These are phyloP conservation scores for Beauveria sp. DNA, from an alignment of 2,329 filamentous ascomycete genomes.

Conservation along the genomic window DNA sequence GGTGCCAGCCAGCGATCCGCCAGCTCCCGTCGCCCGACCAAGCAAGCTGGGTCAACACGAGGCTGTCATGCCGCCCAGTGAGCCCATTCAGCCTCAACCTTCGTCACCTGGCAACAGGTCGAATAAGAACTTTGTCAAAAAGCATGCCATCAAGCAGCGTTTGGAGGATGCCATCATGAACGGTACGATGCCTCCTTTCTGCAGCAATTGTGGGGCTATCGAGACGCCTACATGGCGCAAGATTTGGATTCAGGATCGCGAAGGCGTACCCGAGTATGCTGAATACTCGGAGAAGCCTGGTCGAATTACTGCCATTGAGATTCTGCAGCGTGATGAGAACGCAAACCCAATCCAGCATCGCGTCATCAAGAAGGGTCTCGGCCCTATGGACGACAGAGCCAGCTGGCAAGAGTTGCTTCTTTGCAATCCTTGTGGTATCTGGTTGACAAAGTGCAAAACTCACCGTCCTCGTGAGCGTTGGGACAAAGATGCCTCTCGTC, in stretches of 20 bases:
- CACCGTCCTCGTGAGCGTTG: conserved; percentile 81
- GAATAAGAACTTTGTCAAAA: conserved; percentile 59
- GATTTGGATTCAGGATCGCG: conserved; percentile 71
- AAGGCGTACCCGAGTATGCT: conserved; percentile 61
- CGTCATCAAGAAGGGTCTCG: conserved; percentile 68
- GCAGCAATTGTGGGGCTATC: conserved; percentile 87
- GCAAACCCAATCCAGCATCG: conserved; percentile 61
- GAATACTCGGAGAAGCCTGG: conserved; percentile 68
- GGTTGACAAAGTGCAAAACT: conserved; percentile 79
- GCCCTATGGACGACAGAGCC: conserved; percentile 53
- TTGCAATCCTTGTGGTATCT: conserved; percentile 95
- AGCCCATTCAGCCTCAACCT: conserved; percentile 26
- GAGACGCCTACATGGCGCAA: conserved; percentile 96
- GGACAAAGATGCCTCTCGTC: conserved; percentile 55
- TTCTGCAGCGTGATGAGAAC: conserved; percentile 54
- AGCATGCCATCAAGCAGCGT: conserved; percentile 51
- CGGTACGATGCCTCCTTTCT: conserved; percentile 82
- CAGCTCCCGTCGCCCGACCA: conserved; percentile 22
- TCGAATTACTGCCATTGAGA: conserved; percentile 65
- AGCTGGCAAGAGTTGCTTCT: conserved; percentile 65
- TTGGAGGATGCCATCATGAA: conserved; percentile 59
- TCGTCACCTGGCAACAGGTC: conserved; percentile 39
- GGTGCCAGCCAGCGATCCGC: conserved; percentile 42
- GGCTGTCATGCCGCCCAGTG: conserved; percentile 35
- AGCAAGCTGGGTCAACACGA: conserved; percentile 24